Base-by-base conservation (phyloP, 805 yeast genomes). In the Blastobotrys robertii region DNA sequence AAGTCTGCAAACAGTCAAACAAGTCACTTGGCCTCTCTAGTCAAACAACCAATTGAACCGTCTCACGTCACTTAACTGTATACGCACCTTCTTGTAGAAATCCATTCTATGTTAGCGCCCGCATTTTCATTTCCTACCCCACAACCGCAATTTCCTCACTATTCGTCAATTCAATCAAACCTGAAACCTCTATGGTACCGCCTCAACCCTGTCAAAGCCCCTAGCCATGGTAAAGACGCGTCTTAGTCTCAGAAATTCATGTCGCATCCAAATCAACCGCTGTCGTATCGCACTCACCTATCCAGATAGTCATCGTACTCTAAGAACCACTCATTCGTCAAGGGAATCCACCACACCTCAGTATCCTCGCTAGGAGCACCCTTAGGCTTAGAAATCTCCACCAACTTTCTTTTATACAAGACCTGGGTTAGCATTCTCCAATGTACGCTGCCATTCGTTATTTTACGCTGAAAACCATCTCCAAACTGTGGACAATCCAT, bases 261-360 rank as follows among this genome's bases (percentile, higher is more conserved):
- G 6, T 19, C 25, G 25, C 6, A 19, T 4, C 25, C 25, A 19
- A 19, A 19, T 19, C 25, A 19, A n/a, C n/a, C n/a, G n/a, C n/a
- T n/a, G n/a, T n/a, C 15, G 32, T 11, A 12, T 30, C n/a, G 13
- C 25, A 30, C 36, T 22, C 33, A 47, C 43, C 65, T 57, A 15
- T 64, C 64, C 39, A 92, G 65, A 55, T 85, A 90, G 8, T 79
- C 86, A 42, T 81, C 84, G 60, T 92, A 90, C 4, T 69, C 67
- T 10, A 67, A 52, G 60, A 87, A 92, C 86, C 94, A 90, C 66
- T 90, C 98, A 42, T 79, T 80, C 1, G 97, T 92, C 51, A 79
- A 80, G 8, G 82, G 77, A 40, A 90, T 87, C 52, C 68, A 69
- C 85, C 87, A 92, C 1, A 87, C 94, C 41, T 77, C 77, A 4